A percentile compares a stretch with the other conserved stretches of the same genome.
phyloP scores from a whole-genome alignment of 192 early-diverging fungal species.

The Podochytrium sp. region DNA sequence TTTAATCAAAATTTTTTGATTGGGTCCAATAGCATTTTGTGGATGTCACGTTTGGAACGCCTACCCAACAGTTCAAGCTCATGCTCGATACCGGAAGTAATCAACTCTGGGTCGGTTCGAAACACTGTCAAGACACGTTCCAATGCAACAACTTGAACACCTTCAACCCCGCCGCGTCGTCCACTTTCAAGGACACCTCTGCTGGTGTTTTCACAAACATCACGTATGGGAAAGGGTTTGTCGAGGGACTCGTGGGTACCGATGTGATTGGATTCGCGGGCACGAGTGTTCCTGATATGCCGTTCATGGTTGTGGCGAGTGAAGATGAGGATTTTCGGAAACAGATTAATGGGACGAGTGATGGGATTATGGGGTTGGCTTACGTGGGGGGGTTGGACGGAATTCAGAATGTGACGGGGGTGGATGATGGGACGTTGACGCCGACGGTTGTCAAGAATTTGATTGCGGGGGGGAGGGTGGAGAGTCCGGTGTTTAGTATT shows the following conservation, averaged over 20 bases:
- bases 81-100: slow-evolving; percentile 12
- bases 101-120: slow-evolving; percentile 1
- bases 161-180: background rate
- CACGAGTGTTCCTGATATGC: background rate
- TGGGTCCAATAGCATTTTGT: slow-evolving; percentile 12
- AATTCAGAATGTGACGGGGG: background rate
- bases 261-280: background rate
- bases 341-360: background rate
- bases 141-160: background rate
- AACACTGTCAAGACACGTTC: background rate
- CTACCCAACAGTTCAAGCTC: background rate
- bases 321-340: background rate
- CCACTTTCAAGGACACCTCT: background rate
- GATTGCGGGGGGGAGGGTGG: background rate
- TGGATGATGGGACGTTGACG: background rate
- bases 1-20: too few relatives aligned
- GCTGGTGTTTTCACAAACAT: background rate
- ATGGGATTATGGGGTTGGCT: background rate
- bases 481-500: slow-evolving; percentile 3
- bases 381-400: background rate
- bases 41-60: slow-evolving; percentile 2
- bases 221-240: slow-evolving; percentile 19
- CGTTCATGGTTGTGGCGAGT: background rate
- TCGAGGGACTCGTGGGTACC: background rate
- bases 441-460: background rate